Base-by-base conservation (phyloP, 257 asterid genomes). In the Solanum bulbocastanum region DNA sequence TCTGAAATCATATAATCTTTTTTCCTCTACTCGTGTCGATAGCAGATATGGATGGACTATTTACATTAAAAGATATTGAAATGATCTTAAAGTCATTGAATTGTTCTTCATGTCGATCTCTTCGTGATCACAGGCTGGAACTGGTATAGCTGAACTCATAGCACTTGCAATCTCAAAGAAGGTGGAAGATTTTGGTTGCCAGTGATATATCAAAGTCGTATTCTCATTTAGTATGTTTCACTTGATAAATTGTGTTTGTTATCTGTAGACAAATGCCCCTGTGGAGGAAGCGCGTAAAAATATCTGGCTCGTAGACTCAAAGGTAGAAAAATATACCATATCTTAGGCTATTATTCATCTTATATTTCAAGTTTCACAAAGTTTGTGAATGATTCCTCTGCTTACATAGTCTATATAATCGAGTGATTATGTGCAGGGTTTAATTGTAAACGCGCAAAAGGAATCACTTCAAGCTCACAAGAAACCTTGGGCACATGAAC, bases 401-500 rank as follows among this genome's bases (percentile, higher is more conserved):
- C 75, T 86, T 58, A 62, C 44, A 37, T 18, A 39, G 46, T 76
- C 76, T 35, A 11, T 36, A 72, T 71, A 68, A 81, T 32, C 73
- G 68, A 32, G 40, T 23, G 87, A 39, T 69, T 5, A 84, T 37
- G 56, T 87, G 30, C 94, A 97, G 99, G 99, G 99, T 46, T 91
- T 97, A 84, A 94, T 97, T 85, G 99, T 97, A 74, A 84, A 69
- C 39, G 87, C 96, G 3, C 98, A 99, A 32, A 94, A 90, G 91
- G 98, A 92, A 87, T 94, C 96, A 56, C 99, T 97, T 91, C 99
- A 97, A 83, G 95, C 92, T 92, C 96, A 95, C 91, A 95, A 97
- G 95, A 88, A 95, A 88, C 98, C 98, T 16, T 96, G 98, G 98
- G 99, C 99, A 68, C 99, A 97, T 81, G 98, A 94, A 75, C 97